Base-by-base conservation (phyloP, 140 eudicot genomes). In the Stevia rebaudiana region DNA sequence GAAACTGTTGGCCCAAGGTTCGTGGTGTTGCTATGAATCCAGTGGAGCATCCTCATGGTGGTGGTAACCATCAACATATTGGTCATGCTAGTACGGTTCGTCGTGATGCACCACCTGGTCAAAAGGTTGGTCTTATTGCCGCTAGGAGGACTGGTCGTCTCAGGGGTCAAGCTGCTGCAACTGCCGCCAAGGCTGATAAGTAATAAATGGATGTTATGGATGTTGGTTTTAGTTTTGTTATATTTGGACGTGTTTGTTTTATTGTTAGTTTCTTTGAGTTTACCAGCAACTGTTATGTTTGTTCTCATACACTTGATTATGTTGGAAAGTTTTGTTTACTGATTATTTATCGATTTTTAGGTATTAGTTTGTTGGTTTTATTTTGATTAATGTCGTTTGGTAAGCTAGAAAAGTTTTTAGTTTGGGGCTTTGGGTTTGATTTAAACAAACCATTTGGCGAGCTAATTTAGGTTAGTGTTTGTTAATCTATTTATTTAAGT, bases 11-110 rank as follows among this genome's bases (percentile, higher is more conserved):
- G 95, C 95, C 97, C 11, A 83, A 85, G 91, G 97, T 89, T 76
- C 97, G 95, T 81, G 97, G 96, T 85, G 96, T 89, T 28, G 97
- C 95, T 79, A 89, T 89, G 97, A 89, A 89, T 12, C 97, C 97
- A 0, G 91, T 89, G 21, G 97, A 89, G 77, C 97, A 89, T 89
- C 97, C 97, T 16, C 95, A 89, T 81, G 97, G 97, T 81, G 97
- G 97, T 89, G 94, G 97, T 85, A 89, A 89, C 88, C 97, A 89
- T 43, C 97, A 89, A 67, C 97, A 89, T 72, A 89, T 89, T 77
- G 97, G 97, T 69, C 97, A 89, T 28, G 95, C 97, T 24, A 85
- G 95, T 65, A 89, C 97, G 1, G 97, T 89, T 9, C 86, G 97
- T 3, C 88, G 97, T 69, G 97, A 86, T 47, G 95, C 95, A 22